Base-by-base conservation (phyloP, 768 basidiomycete genomes). In the Boletus edulis region DNA sequence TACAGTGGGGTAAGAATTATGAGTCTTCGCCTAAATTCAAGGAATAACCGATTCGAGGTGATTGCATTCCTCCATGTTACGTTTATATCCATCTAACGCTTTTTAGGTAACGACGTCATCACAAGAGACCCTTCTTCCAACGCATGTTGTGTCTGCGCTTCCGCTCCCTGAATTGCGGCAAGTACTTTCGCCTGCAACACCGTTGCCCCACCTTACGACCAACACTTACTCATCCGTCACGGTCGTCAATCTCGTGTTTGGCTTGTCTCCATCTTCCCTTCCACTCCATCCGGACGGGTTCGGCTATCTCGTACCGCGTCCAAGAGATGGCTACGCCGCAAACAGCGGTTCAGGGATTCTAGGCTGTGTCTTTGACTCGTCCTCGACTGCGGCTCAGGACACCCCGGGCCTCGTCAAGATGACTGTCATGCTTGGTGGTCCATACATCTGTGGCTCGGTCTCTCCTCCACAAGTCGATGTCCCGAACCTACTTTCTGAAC, bases 241-340 rank as follows among this genome's bases (percentile, higher is more conserved):
- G n/a, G 91, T 97, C 37, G 74, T 94, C 61, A 96, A 92, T 74
- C 76, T 98, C 64, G 81, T 98, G 59, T 98, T 96, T 75, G 75
- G 84, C 42, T 66, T 68, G 31, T 51, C 67, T 58, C 67, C 80
- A 31, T 68, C 74, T 22, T 65, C 72, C 52, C 54, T 67, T 22
- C 62, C 67, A 22, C 78, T 95, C 46, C 88, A 93, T 62, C 93
- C 94, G 0, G 78, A 79, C 3, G 96, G 96, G 4, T 99, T 98
- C 67, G 96, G 96, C 10, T 98, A 94, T 74, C 86, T 99, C 65
- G 80, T 97, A 49, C 94, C 95, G 0, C 89, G 94, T 15, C 84
- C 89, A 0, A 72, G 71, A 32, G 69, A 69, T 5, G 86, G 78
- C 20, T 88, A 90, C 59, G 63, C 70, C n/a, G 49, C 55, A 22